Conservation (phyloP, 768 basidiomycete genomes). For the Macrolepiota albuminosa region DNA sequence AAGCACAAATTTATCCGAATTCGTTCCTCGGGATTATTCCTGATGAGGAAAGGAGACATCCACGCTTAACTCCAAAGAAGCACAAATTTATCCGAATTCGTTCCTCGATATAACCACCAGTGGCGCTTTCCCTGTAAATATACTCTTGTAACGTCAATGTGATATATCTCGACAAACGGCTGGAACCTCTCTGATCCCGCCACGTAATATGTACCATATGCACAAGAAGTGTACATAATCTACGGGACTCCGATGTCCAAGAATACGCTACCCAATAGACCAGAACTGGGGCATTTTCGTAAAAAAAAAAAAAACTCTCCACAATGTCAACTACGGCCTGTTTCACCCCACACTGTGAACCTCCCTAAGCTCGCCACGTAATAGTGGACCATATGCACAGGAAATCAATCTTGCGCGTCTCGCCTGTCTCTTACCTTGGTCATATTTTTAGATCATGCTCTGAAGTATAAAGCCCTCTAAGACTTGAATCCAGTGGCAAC, state of each 20-base stretch:
- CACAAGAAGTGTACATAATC: background rate
- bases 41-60: background rate
- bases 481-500: background rate
- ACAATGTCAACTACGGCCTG: background rate
- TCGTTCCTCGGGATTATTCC: background rate
- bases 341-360: background rate
- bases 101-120: background rate
- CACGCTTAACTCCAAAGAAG: background rate
- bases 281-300: background rate
- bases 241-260: background rate
- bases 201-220: background rate
- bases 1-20: background rate
- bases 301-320: background rate
- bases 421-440: too few species aligned
- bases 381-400: background rate
- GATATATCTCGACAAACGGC: background rate
- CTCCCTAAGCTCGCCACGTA: too few species aligned
- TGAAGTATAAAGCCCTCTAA: background rate
- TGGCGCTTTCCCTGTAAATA: background rate
- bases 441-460: background rate
- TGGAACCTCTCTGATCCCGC: background rate
- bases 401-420: background rate
- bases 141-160: background rate
- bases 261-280: background rate
- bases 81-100: background rate